These are phyloP conservation scores for Hibiscus trionum DNA, from an alignment of 345 rosid genomes.

Conservation along the genomic window DNA sequence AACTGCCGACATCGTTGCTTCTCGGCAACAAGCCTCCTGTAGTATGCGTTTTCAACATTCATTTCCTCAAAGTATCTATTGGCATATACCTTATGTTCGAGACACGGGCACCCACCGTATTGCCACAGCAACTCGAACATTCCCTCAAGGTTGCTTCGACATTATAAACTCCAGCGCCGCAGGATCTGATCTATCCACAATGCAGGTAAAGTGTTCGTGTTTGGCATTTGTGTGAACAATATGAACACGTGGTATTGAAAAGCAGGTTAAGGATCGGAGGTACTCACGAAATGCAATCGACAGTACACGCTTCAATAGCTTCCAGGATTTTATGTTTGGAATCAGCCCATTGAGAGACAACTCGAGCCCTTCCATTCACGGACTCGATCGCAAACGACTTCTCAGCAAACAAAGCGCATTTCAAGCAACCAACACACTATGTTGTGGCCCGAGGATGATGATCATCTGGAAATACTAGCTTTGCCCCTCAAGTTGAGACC, in stretches of 20 bases:
- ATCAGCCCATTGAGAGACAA: slow-evolving; percentile 94
- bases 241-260: not conserved
- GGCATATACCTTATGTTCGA: slow-evolving; percentile 46
- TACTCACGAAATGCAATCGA: slow-evolving; percentile 79
- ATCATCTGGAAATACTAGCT: slow-evolving; percentile 25
- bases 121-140: slow-evolving; percentile 62
- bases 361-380: slow-evolving; percentile 71
- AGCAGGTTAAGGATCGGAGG: not conserved
- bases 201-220: slow-evolving; percentile 19
- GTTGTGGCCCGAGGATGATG: not conserved
- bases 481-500: slow-evolving; percentile 53
- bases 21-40: slow-evolving; percentile 40
- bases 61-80: not conserved
- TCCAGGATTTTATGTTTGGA: slow-evolving; percentile 59
- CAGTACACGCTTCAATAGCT: slow-evolving; percentile 75
- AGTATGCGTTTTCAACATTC: not conserved
- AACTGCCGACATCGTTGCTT: slow-evolving; percentile 45
- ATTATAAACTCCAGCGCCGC: slow-evolving; percentile 83
- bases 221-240: not conserved
- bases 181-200: slow-evolving; percentile 77
- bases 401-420: slow-evolving; percentile 77
- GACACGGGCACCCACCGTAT: slow-evolving; percentile 50
- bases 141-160: slow-evolving; percentile 87
- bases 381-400: slow-evolving; percentile 80
- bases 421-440: slow-evolving; percentile 75